Conservation (phyloP, 2,329 filamentous ascomycete species). For the Helicocarpus griseus region DNA sequence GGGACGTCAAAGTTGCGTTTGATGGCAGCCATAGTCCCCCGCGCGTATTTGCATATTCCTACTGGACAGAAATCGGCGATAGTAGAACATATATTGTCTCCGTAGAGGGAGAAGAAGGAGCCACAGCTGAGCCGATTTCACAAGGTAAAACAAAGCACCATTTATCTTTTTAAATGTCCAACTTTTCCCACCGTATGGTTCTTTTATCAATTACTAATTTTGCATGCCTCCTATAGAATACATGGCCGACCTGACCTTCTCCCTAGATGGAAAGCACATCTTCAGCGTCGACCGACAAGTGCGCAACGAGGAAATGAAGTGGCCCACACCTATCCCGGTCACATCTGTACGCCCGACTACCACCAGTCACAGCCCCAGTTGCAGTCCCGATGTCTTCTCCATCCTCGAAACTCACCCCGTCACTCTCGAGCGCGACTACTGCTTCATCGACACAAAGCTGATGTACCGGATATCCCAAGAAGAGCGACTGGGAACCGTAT, state of each 20-base stretch:
- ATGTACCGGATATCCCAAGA: constrained; percentile 3
- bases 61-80: constrained; percentile 2
- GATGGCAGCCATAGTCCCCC: constrained; percentile 1
- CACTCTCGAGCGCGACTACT: constrained; percentile 4
- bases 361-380: neutral
- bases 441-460: neutral
- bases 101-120: neutral
- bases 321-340: neutral
- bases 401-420: constrained; percentile 1
- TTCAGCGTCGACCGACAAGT: constrained; percentile 6
- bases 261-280: constrained; percentile 2
- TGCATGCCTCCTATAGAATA: neutral
- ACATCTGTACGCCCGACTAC: neutral
- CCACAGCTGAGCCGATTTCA: neutral
- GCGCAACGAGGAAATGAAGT: neutral
- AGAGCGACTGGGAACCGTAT: neutral
- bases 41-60: constrained; percentile 4
- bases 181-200: neutral
- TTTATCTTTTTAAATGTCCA: neutral
- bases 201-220: neutral
- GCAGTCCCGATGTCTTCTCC: neutral
- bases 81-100: constrained; percentile 1
- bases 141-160: neutral
- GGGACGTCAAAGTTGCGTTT: constrained; percentile 3
- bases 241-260: constrained; percentile 4